Base-by-base conservation (phyloP, 1,284 basidiomycete species). In the Pseudozyma hubeiensis region DNA sequence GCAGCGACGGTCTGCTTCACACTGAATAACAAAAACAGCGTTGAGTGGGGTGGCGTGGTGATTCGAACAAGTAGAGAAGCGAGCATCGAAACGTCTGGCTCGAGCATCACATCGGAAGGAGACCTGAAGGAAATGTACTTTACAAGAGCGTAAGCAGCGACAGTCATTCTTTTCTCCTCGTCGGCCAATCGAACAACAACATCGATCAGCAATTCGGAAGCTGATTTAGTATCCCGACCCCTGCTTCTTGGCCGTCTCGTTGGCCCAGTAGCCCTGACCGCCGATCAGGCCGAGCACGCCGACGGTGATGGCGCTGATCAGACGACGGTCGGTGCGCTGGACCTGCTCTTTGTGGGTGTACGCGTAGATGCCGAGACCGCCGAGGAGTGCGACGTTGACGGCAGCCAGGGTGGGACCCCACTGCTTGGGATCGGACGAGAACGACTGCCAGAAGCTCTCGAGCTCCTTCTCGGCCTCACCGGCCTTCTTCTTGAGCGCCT, bases 341-440 rank as follows among this genome's bases (percentile, higher is more conserved):
- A 75, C 70, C 54, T 82, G 50, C 46, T 79, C 75, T 69, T 73
- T 68, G 72, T 81, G 72, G 39, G 68, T 73, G 81, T 83, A 84
- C 13, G 78, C 82, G 56, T 75, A 81, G 61, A 80, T 53, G 33
- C 82, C 81, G 39, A 81, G 53, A 31, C 81, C 80, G 44, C 78
- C 81, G 19, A 84, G 71, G 6, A 83, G 43, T 8, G 75, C 80
- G 17, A 74, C 75, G 66, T 84, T 83, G 62, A 80, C 71, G n/a
- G 73, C 78, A 48, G 78, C 78, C 31, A 84, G 79, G 3, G 80
- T 64, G 31, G 81, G 67, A 45, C 64, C 71, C 82, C 82, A 84
- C 64, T 77, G 76, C 65, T 78, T 75, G 52, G 81, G 81, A 49
- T 82, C 75, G 64, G 49, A 56, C 33, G 77, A 78, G 67, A 84